phyloP scores from a whole-genome alignment of 2,329 filamentous ascomycete species.

The Apiospora malaysiana region DNA sequence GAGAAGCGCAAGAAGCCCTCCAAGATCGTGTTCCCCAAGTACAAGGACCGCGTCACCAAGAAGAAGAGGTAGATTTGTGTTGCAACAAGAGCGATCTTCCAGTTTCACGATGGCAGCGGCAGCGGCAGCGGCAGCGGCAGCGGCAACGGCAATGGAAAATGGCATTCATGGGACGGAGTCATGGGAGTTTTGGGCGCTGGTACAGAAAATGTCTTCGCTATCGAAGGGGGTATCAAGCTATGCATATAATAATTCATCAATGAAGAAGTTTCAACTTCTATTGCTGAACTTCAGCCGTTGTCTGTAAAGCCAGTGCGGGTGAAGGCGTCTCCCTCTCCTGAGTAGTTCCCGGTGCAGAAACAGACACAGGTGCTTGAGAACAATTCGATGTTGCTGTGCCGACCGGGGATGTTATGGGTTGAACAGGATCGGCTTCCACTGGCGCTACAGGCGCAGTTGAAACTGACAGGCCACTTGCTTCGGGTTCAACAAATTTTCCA shows the following conservation, averaged over 20 bases:
- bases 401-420: neutral
- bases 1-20: constrained; percentile 64
- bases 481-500: neutral
- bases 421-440: neutral
- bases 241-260: constrained; percentile 12
- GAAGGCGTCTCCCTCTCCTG: neutral
- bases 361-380: neutral
- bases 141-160: neutral
- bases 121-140: constrained; percentile 14
- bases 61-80: constrained; percentile 45
- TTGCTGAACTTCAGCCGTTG: neutral
- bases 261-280: neutral
- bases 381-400: neutral
- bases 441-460: neutral
- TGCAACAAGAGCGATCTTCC: constrained; percentile 32
- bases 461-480: neutral
- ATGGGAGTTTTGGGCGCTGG: constrained; percentile 22
- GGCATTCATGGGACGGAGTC: constrained; percentile 20
- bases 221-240: constrained; percentile 13
- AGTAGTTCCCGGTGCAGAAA: neutral
- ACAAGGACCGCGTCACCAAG: constrained; percentile 55
- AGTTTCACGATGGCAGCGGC: constrained; percentile 20
- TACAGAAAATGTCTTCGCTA: constrained; percentile 18
- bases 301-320: neutral
- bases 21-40: constrained; percentile 66